A percentile compares a stretch with the other conserved stretches of the same genome.
phyloP scores from a whole-genome alignment of 2,329 filamentous ascomycete species.

The Cladophialophora yegresii region DNA sequence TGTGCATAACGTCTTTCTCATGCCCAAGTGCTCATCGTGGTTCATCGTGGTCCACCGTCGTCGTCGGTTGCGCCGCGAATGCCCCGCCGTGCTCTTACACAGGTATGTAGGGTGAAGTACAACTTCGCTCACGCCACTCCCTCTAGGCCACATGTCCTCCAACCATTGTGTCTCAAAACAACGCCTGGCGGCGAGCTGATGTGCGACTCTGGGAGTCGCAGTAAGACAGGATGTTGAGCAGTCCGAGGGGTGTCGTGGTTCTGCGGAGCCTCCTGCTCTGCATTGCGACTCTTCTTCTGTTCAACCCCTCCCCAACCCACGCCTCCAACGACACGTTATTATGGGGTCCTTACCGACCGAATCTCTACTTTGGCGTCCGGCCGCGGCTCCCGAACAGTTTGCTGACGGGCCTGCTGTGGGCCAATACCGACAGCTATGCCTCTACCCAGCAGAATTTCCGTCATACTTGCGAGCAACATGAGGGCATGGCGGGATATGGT shows the following conservation, averaged over 20 bases:
- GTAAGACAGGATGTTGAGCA: conserved; percentile 24
- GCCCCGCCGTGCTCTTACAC: background rate
- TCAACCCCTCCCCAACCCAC: conserved; percentile 6
- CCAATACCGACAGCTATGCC: conserved; percentile 73
- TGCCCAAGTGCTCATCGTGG: background rate
- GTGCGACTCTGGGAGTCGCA: conserved; percentile 16
- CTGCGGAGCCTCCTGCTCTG: background rate
- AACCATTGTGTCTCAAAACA: background rate
- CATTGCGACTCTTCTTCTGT: conserved; percentile 19
- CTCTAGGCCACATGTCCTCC: conserved; percentile 18
- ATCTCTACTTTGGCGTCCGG: conserved; percentile 88
- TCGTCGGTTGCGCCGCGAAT: too few species aligned
- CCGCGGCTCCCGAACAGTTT: conserved; percentile 80
- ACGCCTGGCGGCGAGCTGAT: conserved; percentile 9
- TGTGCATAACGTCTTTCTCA: background rate
- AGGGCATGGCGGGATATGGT: conserved; percentile 91
- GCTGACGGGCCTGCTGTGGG: conserved; percentile 84
- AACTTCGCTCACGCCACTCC: background rate
- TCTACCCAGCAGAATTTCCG: conserved; percentile 56
- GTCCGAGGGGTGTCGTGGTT: conserved; percentile 12
- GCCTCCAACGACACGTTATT: conserved; percentile 76
- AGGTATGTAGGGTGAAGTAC: background rate
- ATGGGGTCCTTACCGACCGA: conserved; percentile 94
- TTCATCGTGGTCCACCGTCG: background rate
- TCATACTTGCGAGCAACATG: conserved; percentile 94